Percentiles rank a stretch among this genome's conserved stretches.
phyloP scores from a whole-genome alignment of 1,139 yeast genomes.

The Geotrichum macrosporum region DNA sequence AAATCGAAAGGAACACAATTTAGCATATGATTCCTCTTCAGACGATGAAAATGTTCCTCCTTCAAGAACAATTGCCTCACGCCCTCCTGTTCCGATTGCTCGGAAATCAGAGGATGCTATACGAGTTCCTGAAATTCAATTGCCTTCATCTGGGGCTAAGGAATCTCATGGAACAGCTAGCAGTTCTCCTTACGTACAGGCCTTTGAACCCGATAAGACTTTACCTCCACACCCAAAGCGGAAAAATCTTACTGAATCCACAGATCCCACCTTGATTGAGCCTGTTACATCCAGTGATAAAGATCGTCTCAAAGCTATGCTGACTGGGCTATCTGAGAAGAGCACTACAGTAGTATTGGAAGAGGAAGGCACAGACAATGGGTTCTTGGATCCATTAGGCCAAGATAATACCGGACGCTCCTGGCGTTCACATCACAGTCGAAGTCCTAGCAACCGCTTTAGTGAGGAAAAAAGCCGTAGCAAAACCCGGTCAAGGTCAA shows the following conservation, averaged over 20 bases:
- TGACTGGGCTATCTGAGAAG: slow-evolving; percentile 38
- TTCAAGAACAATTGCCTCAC: slow-evolving; percentile 19
- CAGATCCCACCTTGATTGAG: slow-evolving; percentile 1
- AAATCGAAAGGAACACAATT: neutral
- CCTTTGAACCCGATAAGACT: neutral
- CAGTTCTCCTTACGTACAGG: neutral
- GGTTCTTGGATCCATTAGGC: slow-evolving; percentile 54
- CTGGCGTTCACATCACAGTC: slow-evolving; percentile 24
- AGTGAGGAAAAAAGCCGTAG: neutral
- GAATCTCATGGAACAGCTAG: neutral
- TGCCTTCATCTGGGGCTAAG: neutral
- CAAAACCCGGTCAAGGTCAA: slow-evolving; percentile 5
- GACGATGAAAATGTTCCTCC: slow-evolving; percentile 11
- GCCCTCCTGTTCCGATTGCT: slow-evolving; percentile 16
- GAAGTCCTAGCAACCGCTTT: slow-evolving; percentile 6
- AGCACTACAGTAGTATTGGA: slow-evolving; percentile 36
- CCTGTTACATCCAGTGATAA: slow-evolving; percentile 7
- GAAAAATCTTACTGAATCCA: too few relatives aligned
- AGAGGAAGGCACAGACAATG: slow-evolving; percentile 42
- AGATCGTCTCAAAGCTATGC: slow-evolving; percentile 34
- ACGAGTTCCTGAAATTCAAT: neutral
- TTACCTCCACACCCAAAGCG: slow-evolving; percentile 14
- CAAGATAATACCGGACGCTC: slow-evolving; percentile 39
- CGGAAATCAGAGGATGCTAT: slow-evolving; percentile 8
- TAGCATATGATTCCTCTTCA: slow-evolving; percentile 7